Evolutionary conservation across 2,329 filamentous ascomycete genomes (phyloP).

Genomic region (Sclerotinia subarctica): DNA sequence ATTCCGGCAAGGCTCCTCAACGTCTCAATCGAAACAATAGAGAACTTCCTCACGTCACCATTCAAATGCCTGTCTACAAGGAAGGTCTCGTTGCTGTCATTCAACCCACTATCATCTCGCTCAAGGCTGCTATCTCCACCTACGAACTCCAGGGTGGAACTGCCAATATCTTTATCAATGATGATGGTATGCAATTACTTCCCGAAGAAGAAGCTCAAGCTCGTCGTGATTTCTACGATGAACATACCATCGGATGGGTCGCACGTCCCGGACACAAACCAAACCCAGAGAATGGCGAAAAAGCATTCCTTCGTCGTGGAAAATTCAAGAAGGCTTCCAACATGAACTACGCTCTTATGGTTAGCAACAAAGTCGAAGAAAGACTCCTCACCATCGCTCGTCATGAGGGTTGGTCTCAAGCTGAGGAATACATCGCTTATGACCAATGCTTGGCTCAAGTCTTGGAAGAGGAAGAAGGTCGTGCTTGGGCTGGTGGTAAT

Average conservation of each 20-base stretch:
- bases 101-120: constrained; percentile 69
- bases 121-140: constrained; percentile 73
- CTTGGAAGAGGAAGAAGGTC: constrained; percentile 60
- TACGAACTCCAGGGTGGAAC: constrained; percentile 75
- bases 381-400: constrained; percentile 6
- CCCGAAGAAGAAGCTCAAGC: constrained; percentile 58
- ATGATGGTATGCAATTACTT: constrained; percentile 69
- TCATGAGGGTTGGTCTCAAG: constrained; percentile 58
- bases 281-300: constrained; percentile 32
- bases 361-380: constrained; percentile 38
- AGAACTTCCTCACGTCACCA: constrained; percentile 67
- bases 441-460: constrained; percentile 62
- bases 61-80: constrained; percentile 87
- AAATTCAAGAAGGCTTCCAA: constrained; percentile 59
- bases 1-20: constrained; percentile 38
- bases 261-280: constrained; percentile 39
- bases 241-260: constrained; percentile 68
- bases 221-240: constrained; percentile 65
- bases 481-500: constrained; percentile 80
- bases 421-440: constrained; percentile 65
- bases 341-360: constrained; percentile 36
- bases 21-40: constrained; percentile 40
- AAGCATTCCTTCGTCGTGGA: constrained; percentile 49
- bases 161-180: constrained; percentile 74
- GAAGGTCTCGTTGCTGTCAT: constrained; percentile 75